phyloP scores from a whole-genome alignment of 2,329 filamentous ascomycete species.

The Trichothecium sympodiale region DNA sequence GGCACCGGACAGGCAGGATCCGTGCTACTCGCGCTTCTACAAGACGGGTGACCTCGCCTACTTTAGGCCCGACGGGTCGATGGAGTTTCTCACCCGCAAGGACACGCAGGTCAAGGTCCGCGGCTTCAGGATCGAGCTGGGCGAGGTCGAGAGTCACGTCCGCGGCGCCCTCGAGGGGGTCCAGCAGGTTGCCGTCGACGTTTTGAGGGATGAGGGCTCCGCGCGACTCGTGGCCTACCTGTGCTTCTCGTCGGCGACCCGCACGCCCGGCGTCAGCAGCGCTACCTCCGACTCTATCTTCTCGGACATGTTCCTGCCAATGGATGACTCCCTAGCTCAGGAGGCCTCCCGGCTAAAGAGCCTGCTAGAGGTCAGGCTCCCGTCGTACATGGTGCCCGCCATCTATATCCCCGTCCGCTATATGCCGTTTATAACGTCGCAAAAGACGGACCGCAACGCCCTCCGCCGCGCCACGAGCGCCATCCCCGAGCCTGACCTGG shows the following conservation, averaged over 20 bases:
- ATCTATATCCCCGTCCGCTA: constrained; percentile 2
- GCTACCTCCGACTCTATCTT: no score
- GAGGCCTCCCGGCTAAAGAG: no score
- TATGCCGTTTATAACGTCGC: constrained; percentile 4
- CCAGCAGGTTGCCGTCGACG: constrained; percentile 1
- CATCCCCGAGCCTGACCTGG: neutral
- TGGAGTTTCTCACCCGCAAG: constrained; percentile 35
- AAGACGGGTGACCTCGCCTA: constrained; percentile 6
- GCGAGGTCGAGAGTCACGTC: constrained; percentile 7
- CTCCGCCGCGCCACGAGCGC: neutral
- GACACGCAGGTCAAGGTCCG: constrained; percentile 45
- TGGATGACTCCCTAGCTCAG: no score
- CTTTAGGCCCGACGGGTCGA: constrained; percentile 17
- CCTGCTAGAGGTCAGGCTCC: constrained; percentile 1
- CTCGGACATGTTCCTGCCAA: no score
- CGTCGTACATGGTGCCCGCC: neutral
- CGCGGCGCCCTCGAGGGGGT: neutral
- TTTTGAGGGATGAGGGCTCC: constrained; percentile 2
- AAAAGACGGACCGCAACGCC: constrained; percentile 4
- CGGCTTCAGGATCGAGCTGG: constrained; percentile 40
- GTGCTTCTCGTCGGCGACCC: no score
- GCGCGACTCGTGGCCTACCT: no score
- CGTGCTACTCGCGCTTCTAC: constrained; percentile 4
- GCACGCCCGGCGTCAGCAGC: no score
- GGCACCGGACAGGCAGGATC: neutral